Evolutionary conservation across 345 rosid species (phyloP), one percentile per base, ranked within the genome.

Genomic region (Eucalyptus regnans): DNA sequence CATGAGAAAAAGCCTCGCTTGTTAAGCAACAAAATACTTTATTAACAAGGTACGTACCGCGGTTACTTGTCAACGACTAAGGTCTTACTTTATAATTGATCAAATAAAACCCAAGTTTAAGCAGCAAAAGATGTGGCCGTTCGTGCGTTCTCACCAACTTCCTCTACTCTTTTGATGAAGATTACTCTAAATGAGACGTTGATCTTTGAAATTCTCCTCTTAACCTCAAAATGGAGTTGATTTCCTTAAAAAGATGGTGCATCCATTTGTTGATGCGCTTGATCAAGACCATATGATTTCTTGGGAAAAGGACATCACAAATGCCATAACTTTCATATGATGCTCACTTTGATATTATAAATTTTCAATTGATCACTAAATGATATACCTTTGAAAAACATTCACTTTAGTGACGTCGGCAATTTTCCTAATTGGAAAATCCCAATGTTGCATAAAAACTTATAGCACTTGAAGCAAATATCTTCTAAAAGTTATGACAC

Each of bases 331-430:
- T 56, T 56, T 23, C 0, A 56, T 4, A 56, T 56, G 1, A 23
- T 6, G 1, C 12, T 23, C 29, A 56, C 6, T 56, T 23, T 56
- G 6, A 0, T 56, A 56, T 56, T 6, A 56, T 56, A 56, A 56
- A 8, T 23, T 56, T 56, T 22, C 29, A 16, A 56, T 56, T 0
- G 3, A 56, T 56, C 29, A 23, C 12, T 23, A 6, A 56, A 23
- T 23, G 29, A 8, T 12, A 56, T 56, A 23, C 3, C 23, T 23
- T 56, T 56, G 29, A 56, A 56, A 56, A 56, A 52, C 25, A 52
- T 52, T 20, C 0, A 52, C 4, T 20, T 3, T 5, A 52, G 58
- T 20, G 58, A 3, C 0, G 2, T 52, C 4, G 0, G 58, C 25
- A 52, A 52, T 52, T 52, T 52, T 52, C 25, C 4, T 52, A 52